These are phyloP conservation scores for Bisporella sp. DNA, from an alignment of 2,329 filamentous ascomycete genomes.

Conservation along the genomic window DNA sequence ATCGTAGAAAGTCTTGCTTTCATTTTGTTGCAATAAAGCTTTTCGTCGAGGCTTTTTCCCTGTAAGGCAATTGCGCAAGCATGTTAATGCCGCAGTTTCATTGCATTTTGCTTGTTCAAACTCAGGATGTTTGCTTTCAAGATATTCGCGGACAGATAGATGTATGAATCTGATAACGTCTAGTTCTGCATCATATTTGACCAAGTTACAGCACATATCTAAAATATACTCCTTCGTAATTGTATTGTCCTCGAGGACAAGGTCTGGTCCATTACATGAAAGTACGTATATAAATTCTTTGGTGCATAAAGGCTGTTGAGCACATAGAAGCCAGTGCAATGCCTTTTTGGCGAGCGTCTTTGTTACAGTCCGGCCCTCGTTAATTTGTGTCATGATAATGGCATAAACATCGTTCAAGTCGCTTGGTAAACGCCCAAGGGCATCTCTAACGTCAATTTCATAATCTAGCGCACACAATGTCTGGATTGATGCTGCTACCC, in stretches of 20 bases:
- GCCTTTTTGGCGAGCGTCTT: neutral
- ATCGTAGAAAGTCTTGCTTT: too few relatives aligned
- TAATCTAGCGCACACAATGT: conserved; percentile 7
- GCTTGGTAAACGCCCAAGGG: neutral
- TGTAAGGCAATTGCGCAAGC: too few relatives aligned
- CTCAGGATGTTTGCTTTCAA: neutral
- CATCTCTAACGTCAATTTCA: neutral
- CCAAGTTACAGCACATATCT: conserved; percentile 5
- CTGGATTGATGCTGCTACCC: conserved; percentile 8
- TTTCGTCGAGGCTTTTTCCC: too few relatives aligned
- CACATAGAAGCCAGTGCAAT: conserved; percentile 1
- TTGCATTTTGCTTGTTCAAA: too few relatives aligned
- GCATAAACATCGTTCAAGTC: conserved; percentile 1
- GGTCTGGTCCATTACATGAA: neutral
- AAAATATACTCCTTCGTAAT: neutral
- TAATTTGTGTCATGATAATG: neutral
- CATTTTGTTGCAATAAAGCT: too few relatives aligned
- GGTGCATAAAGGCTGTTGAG: neutral
- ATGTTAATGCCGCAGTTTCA: too few relatives aligned
- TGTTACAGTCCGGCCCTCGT: neutral
- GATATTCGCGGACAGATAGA: conserved; percentile 4
- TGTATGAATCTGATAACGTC: conserved; percentile 4
- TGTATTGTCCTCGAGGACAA: too few relatives aligned
- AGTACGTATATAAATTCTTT: neutral
- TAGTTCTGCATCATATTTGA: conserved; percentile 1